These are phyloP conservation scores for Medicago arabica DNA, from an alignment of 306 rosid genomes.

Conservation along the genomic window DNA sequence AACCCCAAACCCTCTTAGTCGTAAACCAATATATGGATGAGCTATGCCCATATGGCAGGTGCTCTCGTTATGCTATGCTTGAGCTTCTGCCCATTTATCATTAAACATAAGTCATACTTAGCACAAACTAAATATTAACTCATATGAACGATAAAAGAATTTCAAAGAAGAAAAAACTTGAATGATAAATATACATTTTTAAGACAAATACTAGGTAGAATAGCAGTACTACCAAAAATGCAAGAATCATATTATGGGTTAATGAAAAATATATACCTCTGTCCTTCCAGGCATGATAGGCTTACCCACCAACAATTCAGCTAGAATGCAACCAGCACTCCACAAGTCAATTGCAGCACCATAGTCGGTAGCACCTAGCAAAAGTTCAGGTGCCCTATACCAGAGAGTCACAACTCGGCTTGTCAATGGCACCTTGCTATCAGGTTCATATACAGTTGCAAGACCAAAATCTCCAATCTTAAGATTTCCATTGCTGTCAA, in stretches of 20 bases:
- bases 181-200: not conserved
- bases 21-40: too few relatives aligned
- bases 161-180: too few relatives aligned
- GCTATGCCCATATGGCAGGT: too few relatives aligned
- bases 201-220: not conserved
- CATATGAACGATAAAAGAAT: not conserved
- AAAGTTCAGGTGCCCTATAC: conserved; percentile 97
- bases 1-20: too few relatives aligned
- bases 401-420: conserved; percentile 95
- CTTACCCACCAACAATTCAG: conserved; percentile 80
- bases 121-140: not conserved
- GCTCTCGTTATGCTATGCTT: too few relatives aligned
- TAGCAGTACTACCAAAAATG: too few relatives aligned
- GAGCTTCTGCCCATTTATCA: too few relatives aligned
- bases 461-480: conserved; percentile 96
- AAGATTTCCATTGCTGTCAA: conserved; percentile 76
- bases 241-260: not conserved
- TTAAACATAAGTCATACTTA: too few relatives aligned
- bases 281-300: conserved; percentile 99
- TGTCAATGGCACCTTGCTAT: conserved; percentile 71
- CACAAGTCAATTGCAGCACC: conserved; percentile 84
- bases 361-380: conserved; percentile 86
- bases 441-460: conserved; percentile 69
- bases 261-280: conserved; percentile 55
- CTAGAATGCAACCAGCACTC: conserved; percentile 94